Conservation (phyloP, 2,329 filamentous ascomycete species). For the Colletotrichum agaves region DNA sequence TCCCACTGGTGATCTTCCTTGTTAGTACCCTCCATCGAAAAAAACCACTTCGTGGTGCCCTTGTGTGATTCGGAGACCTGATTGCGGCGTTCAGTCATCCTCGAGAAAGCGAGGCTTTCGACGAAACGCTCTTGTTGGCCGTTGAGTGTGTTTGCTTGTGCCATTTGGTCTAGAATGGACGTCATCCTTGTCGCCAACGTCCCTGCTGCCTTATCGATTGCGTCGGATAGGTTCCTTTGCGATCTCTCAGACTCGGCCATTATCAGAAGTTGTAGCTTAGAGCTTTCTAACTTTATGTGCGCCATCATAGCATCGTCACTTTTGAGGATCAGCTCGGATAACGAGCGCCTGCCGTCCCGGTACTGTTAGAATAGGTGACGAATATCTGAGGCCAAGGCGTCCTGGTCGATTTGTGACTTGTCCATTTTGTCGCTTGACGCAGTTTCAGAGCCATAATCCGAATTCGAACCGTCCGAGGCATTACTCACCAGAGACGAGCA, state of each 20-base stretch:
- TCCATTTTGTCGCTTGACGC: neutral
- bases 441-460: too few relatives aligned
- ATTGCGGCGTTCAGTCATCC: neutral
- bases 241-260: too few relatives aligned
- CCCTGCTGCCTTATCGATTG: too few relatives aligned
- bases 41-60: neutral
- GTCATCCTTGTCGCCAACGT: too few relatives aligned
- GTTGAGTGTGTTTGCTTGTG: too few relatives aligned
- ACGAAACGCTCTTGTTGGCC: neutral
- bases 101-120: neutral
- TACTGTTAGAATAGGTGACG: neutral
- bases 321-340: neutral
- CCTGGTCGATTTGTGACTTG: neutral
- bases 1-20: too few relatives aligned
- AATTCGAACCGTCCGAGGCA: too few relatives aligned
- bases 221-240: too few relatives aligned
- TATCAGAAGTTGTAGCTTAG: neutral
- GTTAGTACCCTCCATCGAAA: too few relatives aligned
- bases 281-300: neutral
- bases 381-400: neutral
- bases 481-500: neutral
- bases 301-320: neutral
- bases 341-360: neutral
- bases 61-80: neutral
- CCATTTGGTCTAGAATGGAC: too few relatives aligned